Evolutionary conservation across 768 basidiomycete genomes (phyloP).

Genomic region (Lentinula sp.): DNA sequence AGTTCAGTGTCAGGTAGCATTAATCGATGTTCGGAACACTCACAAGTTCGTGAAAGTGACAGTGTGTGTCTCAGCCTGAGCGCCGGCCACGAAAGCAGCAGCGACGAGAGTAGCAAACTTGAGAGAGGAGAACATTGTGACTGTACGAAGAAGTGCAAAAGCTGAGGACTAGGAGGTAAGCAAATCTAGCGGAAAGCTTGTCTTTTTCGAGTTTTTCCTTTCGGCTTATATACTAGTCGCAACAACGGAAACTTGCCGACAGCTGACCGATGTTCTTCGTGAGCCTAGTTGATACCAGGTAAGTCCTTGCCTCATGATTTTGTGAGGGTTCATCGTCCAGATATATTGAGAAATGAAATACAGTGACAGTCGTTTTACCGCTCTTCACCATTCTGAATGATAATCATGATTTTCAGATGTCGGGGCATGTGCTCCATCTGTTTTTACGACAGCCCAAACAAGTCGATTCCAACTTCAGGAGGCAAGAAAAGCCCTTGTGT

Average conservation of each 20-base stretch:
- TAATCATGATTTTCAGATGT: background rate
- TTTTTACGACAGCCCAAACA: background rate
- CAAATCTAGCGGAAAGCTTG: background rate
- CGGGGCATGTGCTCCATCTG: background rate
- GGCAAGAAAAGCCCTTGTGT: background rate
- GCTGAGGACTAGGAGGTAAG: background rate
- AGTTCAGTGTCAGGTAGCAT: background rate
- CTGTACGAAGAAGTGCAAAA: background rate
- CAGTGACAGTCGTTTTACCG: background rate
- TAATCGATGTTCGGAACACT: background rate
- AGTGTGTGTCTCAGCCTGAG: conserved; percentile 3
- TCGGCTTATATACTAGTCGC: background rate
- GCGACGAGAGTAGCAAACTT: background rate
- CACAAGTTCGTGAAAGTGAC: conserved; percentile 3
- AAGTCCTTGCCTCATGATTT: background rate
- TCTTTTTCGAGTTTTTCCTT: background rate
- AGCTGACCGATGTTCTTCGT: background rate
- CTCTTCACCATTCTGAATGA: background rate
- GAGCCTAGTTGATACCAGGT: background rate
- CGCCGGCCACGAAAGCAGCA: background rate
- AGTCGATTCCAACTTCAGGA: background rate
- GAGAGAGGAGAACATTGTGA: conserved; percentile 1
- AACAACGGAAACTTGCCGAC: background rate
- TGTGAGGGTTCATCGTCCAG: background rate
- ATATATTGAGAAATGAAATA: background rate